Evolutionary conservation across 2,329 filamentous ascomycete species (phyloP).

Genomic region (Meredithiella fracta): DNA sequence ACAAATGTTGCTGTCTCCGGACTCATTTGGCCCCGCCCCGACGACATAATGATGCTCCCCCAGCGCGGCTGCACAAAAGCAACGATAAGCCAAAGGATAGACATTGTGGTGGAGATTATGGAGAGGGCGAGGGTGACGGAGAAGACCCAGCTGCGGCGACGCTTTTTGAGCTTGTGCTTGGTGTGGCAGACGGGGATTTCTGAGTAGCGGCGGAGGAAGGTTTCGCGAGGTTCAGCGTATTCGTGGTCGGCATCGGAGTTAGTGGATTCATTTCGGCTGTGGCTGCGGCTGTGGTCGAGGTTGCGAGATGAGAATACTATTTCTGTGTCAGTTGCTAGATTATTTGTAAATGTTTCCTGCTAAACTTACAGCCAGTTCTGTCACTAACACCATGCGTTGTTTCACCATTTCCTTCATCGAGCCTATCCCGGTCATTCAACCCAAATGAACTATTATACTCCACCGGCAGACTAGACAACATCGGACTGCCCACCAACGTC

Average conservation of each 20-base stretch:
- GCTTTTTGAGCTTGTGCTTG: not conserved
- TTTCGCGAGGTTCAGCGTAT: not conserved
- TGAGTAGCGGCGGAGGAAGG: not conserved
- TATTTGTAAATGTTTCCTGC: not conserved
- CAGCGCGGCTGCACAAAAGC: constrained; percentile 47
- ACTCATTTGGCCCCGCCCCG: constrained; percentile 31
- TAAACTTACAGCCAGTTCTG: not conserved
- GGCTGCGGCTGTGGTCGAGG: too few species aligned
- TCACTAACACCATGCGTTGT: not conserved
- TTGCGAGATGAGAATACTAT: too few species aligned
- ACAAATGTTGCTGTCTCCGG: constrained; percentile 51
- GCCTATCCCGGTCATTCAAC: not conserved
- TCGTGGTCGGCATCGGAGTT: not conserved
- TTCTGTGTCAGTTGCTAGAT: too few species aligned
- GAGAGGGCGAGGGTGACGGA: constrained; percentile 32
- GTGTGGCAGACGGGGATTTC: not conserved
- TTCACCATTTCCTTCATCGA: not conserved
- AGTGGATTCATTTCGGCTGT: not conserved
- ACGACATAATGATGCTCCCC: constrained; percentile 35
- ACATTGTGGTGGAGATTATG: constrained; percentile 46
- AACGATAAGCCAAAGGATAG: constrained; percentile 48
- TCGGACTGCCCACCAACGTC: not conserved
- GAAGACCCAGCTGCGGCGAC: constrained; percentile 32
- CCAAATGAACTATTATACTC: not conserved
- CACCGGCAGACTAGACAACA: not conserved